Conservation (phyloP, 2,329 filamentous ascomycete species). For the Botrytis squamosa region DNA sequence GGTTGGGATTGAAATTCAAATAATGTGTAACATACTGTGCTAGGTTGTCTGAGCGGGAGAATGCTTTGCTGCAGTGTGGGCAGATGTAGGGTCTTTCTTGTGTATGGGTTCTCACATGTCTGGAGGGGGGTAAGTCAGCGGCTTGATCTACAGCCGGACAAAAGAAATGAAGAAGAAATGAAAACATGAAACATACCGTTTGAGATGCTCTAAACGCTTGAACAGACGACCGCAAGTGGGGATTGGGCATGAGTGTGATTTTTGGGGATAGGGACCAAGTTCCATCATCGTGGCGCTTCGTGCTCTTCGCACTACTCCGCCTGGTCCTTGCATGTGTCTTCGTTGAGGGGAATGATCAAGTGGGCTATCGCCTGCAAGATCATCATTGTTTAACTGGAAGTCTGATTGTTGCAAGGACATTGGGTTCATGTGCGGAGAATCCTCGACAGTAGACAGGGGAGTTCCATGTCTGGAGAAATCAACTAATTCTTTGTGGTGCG, state of each 20-base stretch:
- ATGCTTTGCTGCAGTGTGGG: conserved; percentile 97
- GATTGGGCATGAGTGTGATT: conserved; percentile 99
- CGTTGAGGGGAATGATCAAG: conserved; percentile 59
- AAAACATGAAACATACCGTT: conserved; percentile 71
- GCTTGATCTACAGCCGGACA: conserved; percentile 41
- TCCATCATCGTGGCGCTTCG: conserved; percentile 96
- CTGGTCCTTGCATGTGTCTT: conserved; percentile 67
- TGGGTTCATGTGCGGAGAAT: conserved; percentile 72
- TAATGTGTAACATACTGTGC: conserved; percentile 70
- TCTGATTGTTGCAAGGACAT: conserved; percentile 71
- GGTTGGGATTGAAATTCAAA: conserved; percentile 16
- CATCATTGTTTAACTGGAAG: conserved; percentile 63
- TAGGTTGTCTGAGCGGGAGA: conserved; percentile 97
- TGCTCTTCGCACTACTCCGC: conserved; percentile 81
- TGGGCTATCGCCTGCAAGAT: conserved; percentile 58
- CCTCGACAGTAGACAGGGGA: conserved; percentile 81
- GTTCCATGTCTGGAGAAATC: conserved; percentile 88
- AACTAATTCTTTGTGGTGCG: conserved; percentile 75
- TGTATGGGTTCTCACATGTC: conserved; percentile 98
- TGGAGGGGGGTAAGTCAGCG: conserved; percentile 53
- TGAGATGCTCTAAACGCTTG: conserved; percentile 98
- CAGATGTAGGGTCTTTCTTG: conserved; percentile 99
- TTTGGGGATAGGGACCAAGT: conserved; percentile 91
- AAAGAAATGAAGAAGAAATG: conserved; percentile 37
- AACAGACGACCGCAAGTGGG: conserved; percentile 95